Evolutionary conservation across 2,329 filamentous ascomycete genomes (phyloP).

Genomic region (Calonectria fujianensis): DNA sequence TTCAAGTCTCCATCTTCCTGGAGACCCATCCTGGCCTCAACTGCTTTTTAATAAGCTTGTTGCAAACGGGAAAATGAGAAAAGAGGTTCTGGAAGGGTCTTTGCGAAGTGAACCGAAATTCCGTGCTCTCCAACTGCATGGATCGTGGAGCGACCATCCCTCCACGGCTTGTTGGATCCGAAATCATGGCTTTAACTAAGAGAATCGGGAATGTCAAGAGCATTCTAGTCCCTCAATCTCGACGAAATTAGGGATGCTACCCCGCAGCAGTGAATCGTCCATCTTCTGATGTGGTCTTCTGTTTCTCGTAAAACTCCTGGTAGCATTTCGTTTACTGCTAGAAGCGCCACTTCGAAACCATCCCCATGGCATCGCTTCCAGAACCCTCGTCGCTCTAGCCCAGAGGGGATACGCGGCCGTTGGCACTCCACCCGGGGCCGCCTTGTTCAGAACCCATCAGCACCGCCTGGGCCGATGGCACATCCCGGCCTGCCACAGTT

Average conservation of each 20-base stretch:
- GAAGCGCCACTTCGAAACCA: constrained; percentile 43
- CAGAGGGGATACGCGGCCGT: constrained; percentile 39
- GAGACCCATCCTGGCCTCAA: neutral
- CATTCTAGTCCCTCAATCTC: neutral
- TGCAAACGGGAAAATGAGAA: neutral
- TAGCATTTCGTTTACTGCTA: constrained; percentile 44
- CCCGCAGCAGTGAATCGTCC: constrained; percentile 28
- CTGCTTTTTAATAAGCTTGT: neutral
- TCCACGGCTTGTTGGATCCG: constrained; percentile 26
- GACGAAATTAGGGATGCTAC: constrained; percentile 33
- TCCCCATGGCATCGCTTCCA: constrained; percentile 39
- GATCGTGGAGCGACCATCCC: constrained; percentile 28
- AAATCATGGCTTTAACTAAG: constrained; percentile 14
- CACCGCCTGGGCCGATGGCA: constrained; percentile 35
- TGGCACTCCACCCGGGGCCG: constrained; percentile 31
- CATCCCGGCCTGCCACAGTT: constrained; percentile 34
- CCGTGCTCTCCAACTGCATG: constrained; percentile 2
- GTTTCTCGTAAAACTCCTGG: constrained; percentile 38
- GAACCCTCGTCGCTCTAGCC: constrained; percentile 36
- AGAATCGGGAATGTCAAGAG: constrained; percentile 23
- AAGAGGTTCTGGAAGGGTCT: constrained; percentile 24
- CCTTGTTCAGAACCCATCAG: constrained; percentile 20
- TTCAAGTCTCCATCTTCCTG: constrained; percentile 8
- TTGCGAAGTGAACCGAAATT: constrained; percentile 2
- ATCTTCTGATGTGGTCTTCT: constrained; percentile 29